These are phyloP conservation scores for Breynia disticha DNA, from an alignment of 441 rosid genomes.

Conservation along the genomic window DNA sequence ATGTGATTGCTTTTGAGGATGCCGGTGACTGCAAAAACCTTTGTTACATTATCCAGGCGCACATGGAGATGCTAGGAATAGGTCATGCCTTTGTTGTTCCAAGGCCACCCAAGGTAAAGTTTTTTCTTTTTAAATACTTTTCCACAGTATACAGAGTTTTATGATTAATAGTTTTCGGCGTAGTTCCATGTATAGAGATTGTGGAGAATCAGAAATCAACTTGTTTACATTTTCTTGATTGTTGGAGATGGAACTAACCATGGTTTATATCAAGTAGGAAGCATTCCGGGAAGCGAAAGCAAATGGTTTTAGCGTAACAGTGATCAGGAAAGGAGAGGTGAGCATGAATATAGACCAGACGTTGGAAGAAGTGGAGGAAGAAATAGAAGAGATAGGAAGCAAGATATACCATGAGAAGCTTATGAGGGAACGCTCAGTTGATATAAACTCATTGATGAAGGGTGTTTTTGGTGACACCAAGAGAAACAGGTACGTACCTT, in stretches of 20 bases:
- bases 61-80: conserved; percentile 66
- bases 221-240: background rate
- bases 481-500: conserved; percentile 24
- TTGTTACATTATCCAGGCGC: conserved; percentile 73
- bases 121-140: too few relatives aligned
- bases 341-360: conserved; percentile 68
- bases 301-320: conserved; percentile 72
- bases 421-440: conserved; percentile 63
- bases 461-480: conserved; percentile 45
- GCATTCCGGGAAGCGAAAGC: conserved; percentile 81
- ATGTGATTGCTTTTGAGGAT: conserved; percentile 78
- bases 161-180: too few relatives aligned
- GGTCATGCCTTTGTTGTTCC: conserved; percentile 82
- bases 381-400: conserved; percentile 70
- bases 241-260: conserved; percentile 7
- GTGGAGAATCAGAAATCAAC: too few relatives aligned
- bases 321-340: conserved; percentile 68
- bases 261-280: conserved; percentile 34
- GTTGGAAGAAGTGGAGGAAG: conserved; percentile 78
- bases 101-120: conserved; percentile 66
- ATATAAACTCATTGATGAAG: conserved; percentile 68
- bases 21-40: conserved; percentile 63
- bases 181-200: too few relatives aligned
- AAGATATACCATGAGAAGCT: conserved; percentile 75
- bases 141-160: too few relatives aligned